Evolutionary conservation across 2,329 filamentous ascomycete species (phyloP).

Genomic region (Aspergillus sp.): DNA sequence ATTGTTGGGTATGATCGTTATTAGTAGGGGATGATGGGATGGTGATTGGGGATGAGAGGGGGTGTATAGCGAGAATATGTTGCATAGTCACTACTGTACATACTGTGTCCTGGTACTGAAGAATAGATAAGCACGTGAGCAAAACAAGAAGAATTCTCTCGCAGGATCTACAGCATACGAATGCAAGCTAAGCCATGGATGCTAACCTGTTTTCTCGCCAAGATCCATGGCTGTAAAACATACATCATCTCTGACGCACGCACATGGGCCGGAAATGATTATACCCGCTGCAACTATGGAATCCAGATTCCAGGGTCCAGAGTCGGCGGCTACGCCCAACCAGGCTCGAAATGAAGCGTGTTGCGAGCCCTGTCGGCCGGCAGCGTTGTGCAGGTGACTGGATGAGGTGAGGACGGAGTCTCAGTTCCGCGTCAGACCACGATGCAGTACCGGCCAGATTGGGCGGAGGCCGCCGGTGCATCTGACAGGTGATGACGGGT

Average conservation of each 20-base stretch:
- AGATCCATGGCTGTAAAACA: not conserved
- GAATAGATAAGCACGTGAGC: no score
- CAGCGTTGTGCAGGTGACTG: constrained; percentile 2
- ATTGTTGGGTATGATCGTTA: not conserved
- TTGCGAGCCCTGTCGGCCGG: not conserved
- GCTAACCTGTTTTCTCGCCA: not conserved
- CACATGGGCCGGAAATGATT: not conserved
- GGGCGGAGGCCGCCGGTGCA: not conserved
- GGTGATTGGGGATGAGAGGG: no score
- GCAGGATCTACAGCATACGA: no score
- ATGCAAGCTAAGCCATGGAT: no score
- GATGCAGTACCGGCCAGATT: not conserved
- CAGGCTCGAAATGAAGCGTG: not conserved
- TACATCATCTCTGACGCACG: not conserved
- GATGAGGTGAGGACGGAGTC: constrained; percentile 8
- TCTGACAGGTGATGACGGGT: not conserved
- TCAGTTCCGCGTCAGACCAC: constrained; percentile 8
- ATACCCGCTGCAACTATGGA: not conserved
- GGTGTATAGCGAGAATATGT: no score
- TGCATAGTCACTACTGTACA: no score
- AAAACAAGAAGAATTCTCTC: no score
- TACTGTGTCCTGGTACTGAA: no score
- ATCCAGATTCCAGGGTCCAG: not conserved
- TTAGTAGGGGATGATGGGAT: not conserved
- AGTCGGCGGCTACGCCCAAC: not conserved